Evolutionary conservation across 2,329 filamentous ascomycete genomes (phyloP).

Genomic region (Fusarium xyrophilum): DNA sequence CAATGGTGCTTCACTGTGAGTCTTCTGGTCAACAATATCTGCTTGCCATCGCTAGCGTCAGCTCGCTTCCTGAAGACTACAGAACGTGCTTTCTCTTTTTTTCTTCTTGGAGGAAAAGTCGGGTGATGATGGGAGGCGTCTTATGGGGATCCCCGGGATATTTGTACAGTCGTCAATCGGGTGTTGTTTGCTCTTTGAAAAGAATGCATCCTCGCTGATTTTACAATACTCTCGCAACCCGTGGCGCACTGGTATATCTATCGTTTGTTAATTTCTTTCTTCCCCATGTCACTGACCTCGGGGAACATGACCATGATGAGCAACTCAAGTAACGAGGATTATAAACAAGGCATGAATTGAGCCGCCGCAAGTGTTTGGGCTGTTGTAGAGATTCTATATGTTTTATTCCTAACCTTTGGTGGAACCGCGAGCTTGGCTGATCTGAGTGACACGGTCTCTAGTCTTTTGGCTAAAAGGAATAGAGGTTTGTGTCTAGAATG

Average conservation of each 20-base stretch:
- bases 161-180: constrained; percentile 43
- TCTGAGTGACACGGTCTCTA: background rate
- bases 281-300: constrained; percentile 7
- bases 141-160: constrained; percentile 42
- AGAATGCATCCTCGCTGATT: constrained; percentile 41
- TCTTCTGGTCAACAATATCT: constrained; percentile 36
- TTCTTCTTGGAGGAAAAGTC: constrained; percentile 41
- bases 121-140: constrained; percentile 44
- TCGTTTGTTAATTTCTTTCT: constrained; percentile 21
- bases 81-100: constrained; percentile 42
- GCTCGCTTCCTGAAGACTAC: constrained; percentile 36
- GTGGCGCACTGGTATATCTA: constrained; percentile 34
- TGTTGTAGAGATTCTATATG: constrained; percentile 24
- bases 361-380: constrained; percentile 13
- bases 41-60: constrained; percentile 33
- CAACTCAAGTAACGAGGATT: constrained; percentile 29
- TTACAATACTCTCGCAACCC: constrained; percentile 34
- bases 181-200: constrained; percentile 42
- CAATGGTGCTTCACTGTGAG: constrained; percentile 45
- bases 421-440: background rate
- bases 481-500: background rate
- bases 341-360: constrained; percentile 29
- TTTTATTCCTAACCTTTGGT: background rate
- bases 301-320: constrained; percentile 33
- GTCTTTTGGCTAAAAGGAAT: background rate